phyloP scores from a whole-genome alignment of 306 rosid genomes.

The Coriaria nepalensis region DNA sequence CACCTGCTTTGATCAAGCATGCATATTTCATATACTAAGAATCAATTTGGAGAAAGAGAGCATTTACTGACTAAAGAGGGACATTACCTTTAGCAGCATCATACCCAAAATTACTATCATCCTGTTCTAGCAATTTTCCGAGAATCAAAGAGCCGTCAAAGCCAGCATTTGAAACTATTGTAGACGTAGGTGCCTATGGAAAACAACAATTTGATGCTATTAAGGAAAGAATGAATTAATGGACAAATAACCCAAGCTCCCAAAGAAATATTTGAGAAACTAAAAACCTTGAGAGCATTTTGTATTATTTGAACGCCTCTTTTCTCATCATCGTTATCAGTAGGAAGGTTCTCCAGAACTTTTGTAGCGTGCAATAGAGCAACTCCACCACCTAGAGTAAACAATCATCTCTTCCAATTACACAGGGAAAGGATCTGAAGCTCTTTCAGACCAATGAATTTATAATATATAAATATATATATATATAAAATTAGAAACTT shows the following conservation, averaged over 20 bases:
- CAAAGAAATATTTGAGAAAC: conserved; percentile 4
- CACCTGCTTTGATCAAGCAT: conserved; percentile 37
- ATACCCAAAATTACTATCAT: conserved; percentile 45
- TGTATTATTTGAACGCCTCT: conserved; percentile 77
- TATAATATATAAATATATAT: neutral
- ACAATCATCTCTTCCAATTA: conserved; percentile 10
- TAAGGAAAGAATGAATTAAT: conserved; percentile 8
- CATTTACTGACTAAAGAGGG: conserved; percentile 1
- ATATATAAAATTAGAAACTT: conserved; percentile 14
- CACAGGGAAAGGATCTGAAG: neutral
- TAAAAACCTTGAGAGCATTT: conserved; percentile 69
- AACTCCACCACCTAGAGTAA: conserved; percentile 80
- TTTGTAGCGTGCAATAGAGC: conserved; percentile 79
- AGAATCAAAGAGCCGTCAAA: conserved; percentile 64
- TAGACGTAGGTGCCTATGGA: conserved; percentile 54
- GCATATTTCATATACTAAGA: too few relatives aligned
- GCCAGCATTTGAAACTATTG: conserved; percentile 78
- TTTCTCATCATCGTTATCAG: conserved; percentile 66
- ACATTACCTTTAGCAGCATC: conserved; percentile 75
- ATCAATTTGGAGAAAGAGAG: too few relatives aligned
- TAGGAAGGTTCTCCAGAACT: conserved; percentile 47
- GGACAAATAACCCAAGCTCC: neutral
- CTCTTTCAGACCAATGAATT: neutral
- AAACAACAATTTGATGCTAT: conserved; percentile 17
- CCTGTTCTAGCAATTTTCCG: conserved; percentile 83